Evolutionary conservation across 208 protist species (phyloP), one percentile per base, ranked within the genome.

Genomic region (Eutreptiella sp.): DNA sequence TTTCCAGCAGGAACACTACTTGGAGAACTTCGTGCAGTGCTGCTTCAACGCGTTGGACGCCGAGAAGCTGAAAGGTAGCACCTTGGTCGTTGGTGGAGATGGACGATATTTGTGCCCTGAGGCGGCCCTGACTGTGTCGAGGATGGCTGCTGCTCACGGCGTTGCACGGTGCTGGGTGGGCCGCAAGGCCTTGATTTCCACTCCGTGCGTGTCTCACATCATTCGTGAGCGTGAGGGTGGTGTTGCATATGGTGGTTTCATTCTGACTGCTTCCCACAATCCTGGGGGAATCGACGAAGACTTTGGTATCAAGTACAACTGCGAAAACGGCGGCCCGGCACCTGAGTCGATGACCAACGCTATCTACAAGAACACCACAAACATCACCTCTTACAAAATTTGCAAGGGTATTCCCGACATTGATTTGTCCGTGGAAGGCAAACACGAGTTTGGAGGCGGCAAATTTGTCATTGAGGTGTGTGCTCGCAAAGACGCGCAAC

Each of bases 291-390:
- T 83, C 21, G 66, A 83, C 2, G 88, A 85, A 28, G 96, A 98
- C 72, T 98, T 98, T 74, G 96, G 96, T 55, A 94, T 99, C 68
- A 99, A 99, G 79, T 99, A 95, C 77, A 99, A 99, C 79, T 77
- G 75, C 33, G 70, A 71, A 16, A 98, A 98, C 68, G 95, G 96
- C 47, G 96, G 92, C 34, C 94, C 95, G 19, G 94, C 96, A 0
- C 81, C 89, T 16, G 89, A 96, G 66, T 79, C 73, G 33, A 64
- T 98, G 31, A 98, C 95, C 7, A 70, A 92, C 26, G 60, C 46
- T 14, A 97, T 98, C 64, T 96, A 84, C 71, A 68, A 87, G n/a
- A 53, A 85, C 38, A 90, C 93, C 5, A 61, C 74, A 14, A 77
- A 67, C 24, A 82, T 97, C 19, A 41, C 68, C 42, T 68, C 70